These are phyloP conservation scores for Moniliophthora roreri DNA, from an alignment of 1,284 basidiomycete genomes.

Conservation along the genomic window DNA sequence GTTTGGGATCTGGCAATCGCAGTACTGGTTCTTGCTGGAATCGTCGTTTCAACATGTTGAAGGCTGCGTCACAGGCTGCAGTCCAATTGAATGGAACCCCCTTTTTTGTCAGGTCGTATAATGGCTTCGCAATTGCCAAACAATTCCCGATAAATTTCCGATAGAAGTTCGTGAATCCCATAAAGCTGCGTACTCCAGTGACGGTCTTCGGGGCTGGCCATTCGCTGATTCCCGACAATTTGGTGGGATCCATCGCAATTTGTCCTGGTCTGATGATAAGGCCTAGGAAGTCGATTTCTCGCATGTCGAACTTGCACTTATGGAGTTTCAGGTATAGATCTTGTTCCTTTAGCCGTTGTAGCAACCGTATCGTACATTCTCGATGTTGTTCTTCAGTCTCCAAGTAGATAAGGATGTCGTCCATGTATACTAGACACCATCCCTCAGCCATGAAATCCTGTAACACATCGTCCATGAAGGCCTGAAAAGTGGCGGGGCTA, in stretches of 20 bases:
- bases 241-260: constrained; percentile 29
- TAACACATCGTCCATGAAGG: constrained; percentile 25
- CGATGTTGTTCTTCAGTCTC: constrained; percentile 22
- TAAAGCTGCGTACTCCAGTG: too few species aligned
- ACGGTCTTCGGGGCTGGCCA: too few species aligned
- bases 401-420: constrained; percentile 31
- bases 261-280: constrained; percentile 22
- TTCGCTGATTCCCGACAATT: constrained; percentile 26
- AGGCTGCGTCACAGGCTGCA: too few species aligned
- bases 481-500: constrained; percentile 27
- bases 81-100: too few species aligned
- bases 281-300: constrained; percentile 28
- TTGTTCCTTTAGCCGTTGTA: constrained; percentile 13
- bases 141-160: too few species aligned
- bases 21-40: too few species aligned
- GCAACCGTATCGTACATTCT: constrained; percentile 10
- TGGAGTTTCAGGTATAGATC: constrained; percentile 24
- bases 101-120: too few species aligned
- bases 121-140: too few species aligned
- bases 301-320: constrained; percentile 29
- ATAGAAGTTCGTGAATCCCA: too few species aligned
- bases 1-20: too few species aligned
- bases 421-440: constrained; percentile 28
- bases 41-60: too few species aligned
- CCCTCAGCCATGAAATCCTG: constrained; percentile 19